These are phyloP conservation scores for Malus domestica DNA, from an alignment of 306 rosid genomes.

Conservation along the genomic window DNA sequence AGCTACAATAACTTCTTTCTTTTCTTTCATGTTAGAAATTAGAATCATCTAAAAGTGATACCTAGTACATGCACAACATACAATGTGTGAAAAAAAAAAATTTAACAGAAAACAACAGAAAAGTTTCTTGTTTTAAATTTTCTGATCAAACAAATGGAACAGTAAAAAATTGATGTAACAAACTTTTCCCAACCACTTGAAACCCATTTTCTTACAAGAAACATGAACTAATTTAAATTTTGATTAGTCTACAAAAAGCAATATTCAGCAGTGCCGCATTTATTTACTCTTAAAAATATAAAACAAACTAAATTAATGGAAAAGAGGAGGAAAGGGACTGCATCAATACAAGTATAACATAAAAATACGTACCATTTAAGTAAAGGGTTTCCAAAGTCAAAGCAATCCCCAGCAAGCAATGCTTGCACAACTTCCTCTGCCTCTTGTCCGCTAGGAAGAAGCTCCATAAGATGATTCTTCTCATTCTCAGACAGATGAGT, in stretches of 20 bases:
- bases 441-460: conserved; percentile 68
- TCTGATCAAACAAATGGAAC: background rate
- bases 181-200: background rate
- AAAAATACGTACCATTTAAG: conserved; percentile 60
- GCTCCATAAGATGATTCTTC: conserved; percentile 54
- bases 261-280: background rate
- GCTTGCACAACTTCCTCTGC: conserved; percentile 52
- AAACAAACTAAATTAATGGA: background rate
- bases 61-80: background rate
- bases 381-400: conserved; percentile 75
- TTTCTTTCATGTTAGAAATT: background rate
- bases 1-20: background rate
- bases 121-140: background rate
- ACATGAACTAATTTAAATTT: background rate
- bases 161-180: background rate
- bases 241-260: background rate
- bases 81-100: background rate
- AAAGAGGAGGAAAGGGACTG: background rate
- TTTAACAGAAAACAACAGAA: background rate
- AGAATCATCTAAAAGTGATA: background rate
- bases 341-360: conserved; percentile 6
- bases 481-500: conserved; percentile 70
- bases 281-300: background rate
- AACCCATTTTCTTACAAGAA: background rate
- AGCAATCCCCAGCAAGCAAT: conserved; percentile 61